Conservation (phyloP, 306 rosid species). For the Neltuma alba region DNA sequence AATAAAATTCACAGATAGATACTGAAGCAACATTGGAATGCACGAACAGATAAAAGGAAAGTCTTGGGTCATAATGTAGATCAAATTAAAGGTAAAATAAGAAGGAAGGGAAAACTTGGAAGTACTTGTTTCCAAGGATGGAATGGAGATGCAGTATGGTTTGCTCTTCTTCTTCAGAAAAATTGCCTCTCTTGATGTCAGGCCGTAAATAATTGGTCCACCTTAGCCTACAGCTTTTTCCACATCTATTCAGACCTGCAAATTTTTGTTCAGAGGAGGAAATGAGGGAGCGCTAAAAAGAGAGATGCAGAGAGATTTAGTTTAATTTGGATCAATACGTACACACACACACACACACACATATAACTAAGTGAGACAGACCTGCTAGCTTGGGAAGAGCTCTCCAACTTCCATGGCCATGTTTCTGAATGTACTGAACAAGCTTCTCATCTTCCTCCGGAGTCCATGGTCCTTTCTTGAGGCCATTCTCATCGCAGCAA, state of each 20-base stretch:
- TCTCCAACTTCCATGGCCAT: conserved; percentile 92
- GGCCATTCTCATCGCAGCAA: conserved; percentile 72
- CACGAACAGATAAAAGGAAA: too few species aligned
- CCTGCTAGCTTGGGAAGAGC: conserved; percentile 90
- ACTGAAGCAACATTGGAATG: not conserved
- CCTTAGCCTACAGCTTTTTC: conserved; percentile 86
- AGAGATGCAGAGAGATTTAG: not conserved
- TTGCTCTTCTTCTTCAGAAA: conserved; percentile 85
- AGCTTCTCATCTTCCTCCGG: conserved; percentile 85
- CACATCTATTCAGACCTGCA: conserved; percentile 86
- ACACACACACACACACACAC: not conserved
- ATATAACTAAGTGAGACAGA: not conserved
- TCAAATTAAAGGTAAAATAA: too few species aligned
- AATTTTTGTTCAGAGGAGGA: not conserved
- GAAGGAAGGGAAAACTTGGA: too few species aligned
- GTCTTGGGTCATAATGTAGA: not conserved
- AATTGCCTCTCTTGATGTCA: conserved; percentile 86
- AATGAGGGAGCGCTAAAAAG: not conserved
- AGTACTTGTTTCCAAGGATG: conserved; percentile 85
- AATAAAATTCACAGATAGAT: too few species aligned
- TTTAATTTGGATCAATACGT: not conserved
- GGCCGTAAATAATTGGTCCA: conserved; percentile 95
- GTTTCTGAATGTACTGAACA: conserved; percentile 65
- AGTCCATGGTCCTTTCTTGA: conserved; percentile 91
- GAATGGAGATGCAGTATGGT: conserved; percentile 88